phyloP scores from a whole-genome alignment of 2,329 filamentous ascomycete genomes.

The Aspergillus ruber region DNA sequence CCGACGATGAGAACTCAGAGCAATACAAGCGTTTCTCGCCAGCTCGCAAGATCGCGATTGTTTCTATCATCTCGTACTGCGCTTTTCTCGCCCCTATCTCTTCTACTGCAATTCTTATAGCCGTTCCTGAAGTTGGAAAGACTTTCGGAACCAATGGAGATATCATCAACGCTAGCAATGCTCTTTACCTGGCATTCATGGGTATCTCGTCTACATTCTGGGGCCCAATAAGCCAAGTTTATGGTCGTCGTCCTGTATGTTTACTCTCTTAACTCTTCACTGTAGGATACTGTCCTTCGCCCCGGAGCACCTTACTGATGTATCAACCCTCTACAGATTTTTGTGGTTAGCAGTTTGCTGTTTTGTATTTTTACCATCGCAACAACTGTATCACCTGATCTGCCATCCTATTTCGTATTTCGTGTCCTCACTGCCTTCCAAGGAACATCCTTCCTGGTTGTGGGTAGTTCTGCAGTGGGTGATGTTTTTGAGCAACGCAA shows the following conservation, averaged over 20 bases:
- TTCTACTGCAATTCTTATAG: conserved; percentile 66
- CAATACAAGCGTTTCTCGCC: conserved; percentile 60
- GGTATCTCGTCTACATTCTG: conserved; percentile 63
- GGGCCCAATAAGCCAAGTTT: conserved; percentile 64
- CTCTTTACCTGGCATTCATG: conserved; percentile 69
- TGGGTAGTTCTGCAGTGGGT: conserved; percentile 64
- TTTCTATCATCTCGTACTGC: conserved; percentile 64
- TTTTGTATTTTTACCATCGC: conserved; percentile 66
- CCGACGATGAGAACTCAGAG: conserved; percentile 42
- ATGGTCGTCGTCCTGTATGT: conserved; percentile 53
- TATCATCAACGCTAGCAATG: conserved; percentile 68
- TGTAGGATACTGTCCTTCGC: background rate
- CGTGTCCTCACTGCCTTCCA: conserved; percentile 68
- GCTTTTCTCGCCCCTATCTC: conserved; percentile 70
- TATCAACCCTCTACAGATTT: conserved; percentile 38
- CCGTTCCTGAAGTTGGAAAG: conserved; percentile 65
- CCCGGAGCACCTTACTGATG: background rate
- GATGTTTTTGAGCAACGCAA: conserved; percentile 61
- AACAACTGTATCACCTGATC: conserved; percentile 64
- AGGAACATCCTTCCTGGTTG: conserved; percentile 66
- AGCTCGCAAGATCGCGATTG: conserved; percentile 60
- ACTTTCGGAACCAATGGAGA: conserved; percentile 60
- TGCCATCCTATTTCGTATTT: conserved; percentile 67
- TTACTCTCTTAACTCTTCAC: background rate
- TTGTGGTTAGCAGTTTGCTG: conserved; percentile 53